phyloP scores from a whole-genome alignment of 202 grass and related monocot genomes.

The Hordeum pubiflorum region DNA sequence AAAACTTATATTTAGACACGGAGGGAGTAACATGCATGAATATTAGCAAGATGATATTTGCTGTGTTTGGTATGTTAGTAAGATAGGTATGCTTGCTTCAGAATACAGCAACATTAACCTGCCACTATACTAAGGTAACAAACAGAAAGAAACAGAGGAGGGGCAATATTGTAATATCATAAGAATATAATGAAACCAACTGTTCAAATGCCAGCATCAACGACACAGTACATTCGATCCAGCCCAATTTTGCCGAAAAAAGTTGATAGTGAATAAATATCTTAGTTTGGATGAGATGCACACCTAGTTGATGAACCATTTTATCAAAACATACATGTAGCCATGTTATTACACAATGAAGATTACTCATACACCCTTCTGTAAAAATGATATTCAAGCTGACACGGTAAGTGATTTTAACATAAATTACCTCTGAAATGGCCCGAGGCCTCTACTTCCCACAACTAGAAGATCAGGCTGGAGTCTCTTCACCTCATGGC shows the following conservation, averaged over 20 bases:
- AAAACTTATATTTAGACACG: too few relatives aligned
- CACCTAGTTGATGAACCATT: background rate
- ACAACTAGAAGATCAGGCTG: slow-evolving; percentile 85
- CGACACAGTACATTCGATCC: background rate
- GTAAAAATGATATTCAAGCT: background rate
- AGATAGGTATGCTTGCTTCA: background rate
- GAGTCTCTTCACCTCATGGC: slow-evolving; percentile 74
- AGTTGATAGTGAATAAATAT: background rate
- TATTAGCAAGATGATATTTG: background rate
- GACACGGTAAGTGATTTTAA: background rate
- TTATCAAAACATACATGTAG: background rate
- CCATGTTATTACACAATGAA: background rate
- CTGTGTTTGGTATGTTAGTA: background rate
- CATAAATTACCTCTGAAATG: slow-evolving; percentile 80
- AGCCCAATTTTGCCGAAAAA: background rate
- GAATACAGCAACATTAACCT: slow-evolving; percentile 6
- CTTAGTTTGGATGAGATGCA: slow-evolving; percentile 8
- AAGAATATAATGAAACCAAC: background rate
- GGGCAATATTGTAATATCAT: background rate
- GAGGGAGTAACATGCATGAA: background rate
- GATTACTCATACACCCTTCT: background rate
- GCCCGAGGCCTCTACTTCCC: slow-evolving; percentile 84
- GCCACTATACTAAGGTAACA: background rate
- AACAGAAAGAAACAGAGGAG: background rate
- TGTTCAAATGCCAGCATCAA: background rate